phyloP scores from a whole-genome alignment of 129 eudicot genomes.

The Chrysanthemum makinoi region DNA sequence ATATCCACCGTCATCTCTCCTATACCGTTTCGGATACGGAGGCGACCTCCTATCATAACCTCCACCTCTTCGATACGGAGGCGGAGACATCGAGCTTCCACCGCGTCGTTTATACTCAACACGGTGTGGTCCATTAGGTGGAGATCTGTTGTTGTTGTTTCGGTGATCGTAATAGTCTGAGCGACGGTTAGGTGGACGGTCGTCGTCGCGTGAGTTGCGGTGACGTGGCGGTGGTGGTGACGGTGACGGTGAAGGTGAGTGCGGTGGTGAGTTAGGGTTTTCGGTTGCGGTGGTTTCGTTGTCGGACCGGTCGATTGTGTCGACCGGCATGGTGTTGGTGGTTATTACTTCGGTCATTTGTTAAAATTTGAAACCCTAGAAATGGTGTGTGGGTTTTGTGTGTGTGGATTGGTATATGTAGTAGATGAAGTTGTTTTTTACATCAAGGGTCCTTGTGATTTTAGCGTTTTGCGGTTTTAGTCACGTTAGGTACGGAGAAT shows the following conservation, averaged over 20 bases:
- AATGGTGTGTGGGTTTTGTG: no score
- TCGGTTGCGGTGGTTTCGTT: conserved; percentile 25
- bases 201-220: conserved; percentile 65
- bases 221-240: conserved; percentile 50
- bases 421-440: no score
- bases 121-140: conserved; percentile 48
- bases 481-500: no score
- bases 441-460: no score
- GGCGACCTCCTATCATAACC: conserved; percentile 60
- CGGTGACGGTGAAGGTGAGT: conserved; percentile 26
- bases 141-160: conserved; percentile 66
- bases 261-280: conserved; percentile 44
- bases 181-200: conserved; percentile 60
- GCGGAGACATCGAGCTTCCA: conserved; percentile 70
- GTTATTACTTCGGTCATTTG: no score
- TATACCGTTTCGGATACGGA: conserved; percentile 61
- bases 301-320: conserved; percentile 19
- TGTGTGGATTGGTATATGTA: no score
- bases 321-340: no score
- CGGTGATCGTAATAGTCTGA: conserved; percentile 68
- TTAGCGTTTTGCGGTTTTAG: no score
- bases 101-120: conserved; percentile 69
- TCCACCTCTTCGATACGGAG: conserved; percentile 65
- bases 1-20: conserved; percentile 75
- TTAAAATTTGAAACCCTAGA: no score